These are phyloP conservation scores for Talaromyces sp. DNA, from an alignment of 2,329 filamentous ascomycete genomes.

Conservation along the genomic window DNA sequence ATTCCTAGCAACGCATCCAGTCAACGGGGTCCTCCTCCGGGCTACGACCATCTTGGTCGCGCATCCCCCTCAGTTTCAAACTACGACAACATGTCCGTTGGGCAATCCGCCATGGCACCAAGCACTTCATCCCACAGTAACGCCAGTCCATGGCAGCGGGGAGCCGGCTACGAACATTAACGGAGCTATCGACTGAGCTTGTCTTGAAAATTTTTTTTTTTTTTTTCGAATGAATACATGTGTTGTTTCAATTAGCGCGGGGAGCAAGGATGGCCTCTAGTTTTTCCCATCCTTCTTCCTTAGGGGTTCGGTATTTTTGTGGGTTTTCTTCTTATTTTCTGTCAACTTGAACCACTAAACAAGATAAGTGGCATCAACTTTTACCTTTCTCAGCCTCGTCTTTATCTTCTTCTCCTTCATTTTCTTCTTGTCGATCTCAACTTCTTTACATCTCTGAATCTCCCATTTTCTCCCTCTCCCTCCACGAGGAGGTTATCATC, in stretches of 20 bases:
- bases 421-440: conserved; percentile 9
- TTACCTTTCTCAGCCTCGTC: conserved; percentile 9
- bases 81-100: conserved; percentile 37
- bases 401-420: conserved; percentile 4
- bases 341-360: conserved; percentile 12
- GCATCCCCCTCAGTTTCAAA: conserved; percentile 39
- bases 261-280: conserved; percentile 29
- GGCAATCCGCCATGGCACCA: conserved; percentile 31
- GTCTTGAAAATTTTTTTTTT: conserved; percentile 22
- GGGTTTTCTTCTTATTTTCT: conserved; percentile 20
- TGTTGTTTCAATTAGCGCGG: conserved; percentile 33
- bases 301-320: conserved; percentile 24
- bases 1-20: conserved; percentile 48
- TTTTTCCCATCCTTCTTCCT: conserved; percentile 24
- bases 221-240: conserved; percentile 40
- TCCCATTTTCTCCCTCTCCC: not conserved
- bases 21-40: conserved; percentile 44
- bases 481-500: not conserved
- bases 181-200: conserved; percentile 19
- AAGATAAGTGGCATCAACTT: conserved; percentile 3
- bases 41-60: conserved; percentile 35
- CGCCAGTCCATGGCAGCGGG: conserved; percentile 66
- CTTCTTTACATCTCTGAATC: not conserved
- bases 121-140: conserved; percentile 54
- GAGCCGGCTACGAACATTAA: conserved; percentile 65